Evolutionary conservation across 2,329 filamentous ascomycete species (phyloP).

Genomic region (Trichoderma harzianum): DNA sequence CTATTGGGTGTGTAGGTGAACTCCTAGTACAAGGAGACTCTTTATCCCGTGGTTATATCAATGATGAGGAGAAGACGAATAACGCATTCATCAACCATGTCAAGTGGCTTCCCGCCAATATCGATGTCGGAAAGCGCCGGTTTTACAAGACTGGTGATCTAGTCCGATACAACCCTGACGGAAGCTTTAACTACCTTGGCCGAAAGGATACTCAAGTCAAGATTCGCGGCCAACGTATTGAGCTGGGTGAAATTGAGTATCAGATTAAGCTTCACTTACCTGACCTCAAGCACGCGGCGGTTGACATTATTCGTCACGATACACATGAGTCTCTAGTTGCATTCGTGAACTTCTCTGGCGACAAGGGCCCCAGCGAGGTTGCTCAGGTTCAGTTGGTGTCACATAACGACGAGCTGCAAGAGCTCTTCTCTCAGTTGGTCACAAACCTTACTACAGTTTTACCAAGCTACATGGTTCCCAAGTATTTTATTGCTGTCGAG

Average conservation of each 20-base stretch:
- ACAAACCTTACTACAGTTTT: neutral
- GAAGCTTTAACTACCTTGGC: constrained; percentile 41
- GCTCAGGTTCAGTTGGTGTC: neutral
- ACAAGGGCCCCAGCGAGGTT: neutral
- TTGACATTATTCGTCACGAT: neutral
- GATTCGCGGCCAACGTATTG: constrained; percentile 52
- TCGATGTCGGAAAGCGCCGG: neutral
- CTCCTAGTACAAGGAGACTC: constrained; percentile 23
- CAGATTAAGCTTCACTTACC: constrained; percentile 5
- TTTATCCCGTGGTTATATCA: constrained; percentile 24
- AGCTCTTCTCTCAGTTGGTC: neutral
- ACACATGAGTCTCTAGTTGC: neutral
- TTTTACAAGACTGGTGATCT: constrained; percentile 47
- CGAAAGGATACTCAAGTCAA: constrained; percentile 56
- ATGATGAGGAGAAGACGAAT: constrained; percentile 21
- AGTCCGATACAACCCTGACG: constrained; percentile 37
- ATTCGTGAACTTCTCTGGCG: neutral
- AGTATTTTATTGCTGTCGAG: neutral
- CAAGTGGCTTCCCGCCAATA: neutral
- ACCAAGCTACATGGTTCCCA: constrained; percentile 11
- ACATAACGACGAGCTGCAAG: neutral
- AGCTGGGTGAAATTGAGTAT: constrained; percentile 32
- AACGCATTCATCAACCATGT: constrained; percentile 18
- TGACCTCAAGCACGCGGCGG: neutral
- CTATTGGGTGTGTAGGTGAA: constrained; percentile 26